phyloP scores from a whole-genome alignment of 441 rosid genomes.

The Eutrema salsugineum region DNA sequence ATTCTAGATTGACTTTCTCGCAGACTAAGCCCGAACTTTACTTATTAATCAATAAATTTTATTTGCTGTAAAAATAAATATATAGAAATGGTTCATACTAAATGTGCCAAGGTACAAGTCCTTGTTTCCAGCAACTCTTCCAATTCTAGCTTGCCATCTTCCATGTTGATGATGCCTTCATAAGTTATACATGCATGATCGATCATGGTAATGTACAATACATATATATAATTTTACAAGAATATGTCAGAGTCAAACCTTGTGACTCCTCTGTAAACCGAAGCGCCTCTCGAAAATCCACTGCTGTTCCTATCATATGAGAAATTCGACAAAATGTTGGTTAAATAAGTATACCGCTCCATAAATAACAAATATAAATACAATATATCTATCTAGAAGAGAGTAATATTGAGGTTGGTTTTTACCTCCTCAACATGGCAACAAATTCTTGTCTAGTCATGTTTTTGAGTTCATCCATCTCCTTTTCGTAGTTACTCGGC shows the following conservation, averaged over 20 bases:
- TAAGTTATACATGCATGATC: not conserved
- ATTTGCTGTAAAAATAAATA: too few relatives aligned
- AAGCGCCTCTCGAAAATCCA: constrained; percentile 75
- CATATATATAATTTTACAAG: not conserved
- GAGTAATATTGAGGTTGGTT: not conserved
- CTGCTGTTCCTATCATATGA: constrained; percentile 54
- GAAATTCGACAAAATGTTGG: not conserved
- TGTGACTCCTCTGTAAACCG: constrained; percentile 71
- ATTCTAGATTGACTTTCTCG: too few relatives aligned
- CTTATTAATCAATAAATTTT: too few relatives aligned
- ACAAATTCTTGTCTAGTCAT: constrained; percentile 73
- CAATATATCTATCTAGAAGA: not conserved
- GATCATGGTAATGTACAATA: not conserved
- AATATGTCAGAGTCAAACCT: constrained; percentile 32
- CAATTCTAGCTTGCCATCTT: constrained; percentile 71
- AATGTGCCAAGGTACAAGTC: constrained; percentile 79
- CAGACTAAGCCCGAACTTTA: too few relatives aligned
- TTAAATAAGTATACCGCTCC: not conserved
- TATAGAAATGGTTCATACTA: constrained; percentile 36
- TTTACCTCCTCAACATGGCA: constrained; percentile 68
- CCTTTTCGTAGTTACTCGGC: constrained; percentile 56
- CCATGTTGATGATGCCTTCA: constrained; percentile 72
- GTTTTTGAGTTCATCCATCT: constrained; percentile 48
- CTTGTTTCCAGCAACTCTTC: constrained; percentile 73
- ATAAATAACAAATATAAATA: not conserved